A percentile compares a stretch with the other conserved stretches of the same genome.
Conservation (phyloP, 495 filamentous ascomycete species). For the Lepraria neglecta region DNA sequence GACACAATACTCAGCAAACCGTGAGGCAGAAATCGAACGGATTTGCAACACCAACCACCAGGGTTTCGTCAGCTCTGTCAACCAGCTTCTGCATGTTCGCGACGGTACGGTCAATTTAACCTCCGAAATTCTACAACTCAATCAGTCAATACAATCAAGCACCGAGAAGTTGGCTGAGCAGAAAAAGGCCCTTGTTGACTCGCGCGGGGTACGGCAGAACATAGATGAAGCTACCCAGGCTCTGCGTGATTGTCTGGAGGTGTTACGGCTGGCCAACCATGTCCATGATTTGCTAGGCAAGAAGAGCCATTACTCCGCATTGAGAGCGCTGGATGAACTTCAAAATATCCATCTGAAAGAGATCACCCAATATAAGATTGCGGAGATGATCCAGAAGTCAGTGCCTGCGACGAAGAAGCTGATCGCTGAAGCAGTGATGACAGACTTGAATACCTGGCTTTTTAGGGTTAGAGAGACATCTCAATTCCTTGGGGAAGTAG, state of each 20-base stretch:
- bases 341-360: slow-evolving; percentile 94
- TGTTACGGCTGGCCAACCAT: slow-evolving; percentile 87
- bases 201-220: slow-evolving; percentile 84
- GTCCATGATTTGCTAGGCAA: slow-evolving; percentile 82
- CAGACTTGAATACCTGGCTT: slow-evolving; percentile 95
- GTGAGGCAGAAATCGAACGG: slow-evolving; percentile 85
- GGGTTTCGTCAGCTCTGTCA: slow-evolving; percentile 88
- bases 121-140: slow-evolving; percentile 84
- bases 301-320: slow-evolving; percentile 91
- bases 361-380: slow-evolving; percentile 89
- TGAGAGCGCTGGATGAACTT: slow-evolving; percentile 89
- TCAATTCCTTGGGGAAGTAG: slow-evolving; percentile 92
- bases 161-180: slow-evolving; percentile 91
- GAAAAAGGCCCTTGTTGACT: slow-evolving; percentile 89
- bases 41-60: slow-evolving; percentile 96
- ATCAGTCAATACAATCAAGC: slow-evolving; percentile 89
- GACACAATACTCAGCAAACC: slow-evolving; percentile 71
- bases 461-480: slow-evolving; percentile 92
- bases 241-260: slow-evolving; percentile 83
- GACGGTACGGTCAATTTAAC: slow-evolving; percentile 83
- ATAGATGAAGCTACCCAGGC: slow-evolving; percentile 90
- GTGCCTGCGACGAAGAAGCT: slow-evolving; percentile 87
- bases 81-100: slow-evolving; percentile 81
- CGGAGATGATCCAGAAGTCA: slow-evolving; percentile 89
- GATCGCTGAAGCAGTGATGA: slow-evolving; percentile 95